A percentile compares a stretch with the other conserved stretches of the same genome.
phyloP scores from a whole-genome alignment of 2,329 filamentous ascomycete genomes.

The Fusarium piperis region DNA sequence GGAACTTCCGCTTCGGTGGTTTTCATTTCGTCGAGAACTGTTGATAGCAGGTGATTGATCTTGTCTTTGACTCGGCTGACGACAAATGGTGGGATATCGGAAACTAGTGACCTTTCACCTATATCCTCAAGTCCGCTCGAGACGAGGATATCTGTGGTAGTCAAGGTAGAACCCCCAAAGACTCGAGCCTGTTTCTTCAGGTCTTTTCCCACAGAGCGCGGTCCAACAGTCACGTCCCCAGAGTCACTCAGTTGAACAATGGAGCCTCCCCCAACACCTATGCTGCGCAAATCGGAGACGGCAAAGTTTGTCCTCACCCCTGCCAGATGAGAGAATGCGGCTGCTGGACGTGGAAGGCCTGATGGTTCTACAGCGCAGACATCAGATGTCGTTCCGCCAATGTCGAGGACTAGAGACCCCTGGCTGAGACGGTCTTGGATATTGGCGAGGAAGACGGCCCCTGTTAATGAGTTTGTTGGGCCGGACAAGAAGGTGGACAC shows the following conservation, averaged over 20 bases:
- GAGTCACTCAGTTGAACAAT: background rate
- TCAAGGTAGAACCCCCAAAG: slow-evolving; percentile 12
- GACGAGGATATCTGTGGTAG: slow-evolving; percentile 13
- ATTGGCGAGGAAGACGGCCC: slow-evolving; percentile 49
- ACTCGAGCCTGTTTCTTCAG: background rate
- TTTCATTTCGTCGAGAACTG: slow-evolving; percentile 10
- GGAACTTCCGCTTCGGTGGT: background rate
- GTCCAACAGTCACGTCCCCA: background rate
- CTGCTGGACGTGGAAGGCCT: slow-evolving; percentile 13
- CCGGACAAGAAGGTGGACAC: slow-evolving; percentile 69
- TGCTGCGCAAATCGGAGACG: slow-evolving; percentile 9
- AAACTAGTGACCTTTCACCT: background rate
- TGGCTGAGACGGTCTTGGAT: background rate
- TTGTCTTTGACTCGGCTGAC: background rate
- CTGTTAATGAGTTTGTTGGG: slow-evolving; percentile 69
- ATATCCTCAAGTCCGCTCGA: background rate
- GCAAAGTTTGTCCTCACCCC: slow-evolving; percentile 19
- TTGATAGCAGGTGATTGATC: background rate
- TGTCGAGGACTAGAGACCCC: slow-evolving; percentile 7
- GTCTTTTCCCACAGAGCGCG: slow-evolving; percentile 11
- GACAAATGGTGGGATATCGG: background rate
- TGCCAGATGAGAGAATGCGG: slow-evolving; percentile 8
- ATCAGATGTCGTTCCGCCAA: slow-evolving; percentile 22
- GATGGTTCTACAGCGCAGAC: slow-evolving; percentile 12
- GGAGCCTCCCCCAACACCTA: slow-evolving; percentile 24